Evolutionary conservation across 495 filamentous ascomycete species (phyloP).

Genomic region (Aspergillus nanangensis): DNA sequence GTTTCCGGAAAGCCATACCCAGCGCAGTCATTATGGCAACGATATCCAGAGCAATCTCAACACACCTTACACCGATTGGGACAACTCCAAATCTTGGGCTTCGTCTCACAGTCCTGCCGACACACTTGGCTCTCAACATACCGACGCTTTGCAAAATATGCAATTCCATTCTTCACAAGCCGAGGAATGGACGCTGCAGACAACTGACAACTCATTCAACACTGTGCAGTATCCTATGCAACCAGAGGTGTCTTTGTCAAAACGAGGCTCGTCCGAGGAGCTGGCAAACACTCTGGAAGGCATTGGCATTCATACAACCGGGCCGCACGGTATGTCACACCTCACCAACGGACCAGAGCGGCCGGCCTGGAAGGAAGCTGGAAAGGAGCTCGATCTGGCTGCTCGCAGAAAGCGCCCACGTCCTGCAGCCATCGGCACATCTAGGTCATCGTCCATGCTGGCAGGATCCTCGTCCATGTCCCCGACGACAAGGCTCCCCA

Average conservation of each 20-base stretch:
- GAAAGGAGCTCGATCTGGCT: constrained; percentile 48
- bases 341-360: constrained; percentile 21
- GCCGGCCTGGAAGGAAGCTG: constrained; percentile 34
- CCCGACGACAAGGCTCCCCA: constrained; percentile 32
- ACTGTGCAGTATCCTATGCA: constrained; percentile 35
- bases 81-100: constrained; percentile 29
- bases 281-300: constrained; percentile 34
- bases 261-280: constrained; percentile 39
- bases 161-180: constrained; percentile 11
- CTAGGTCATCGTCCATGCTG: constrained; percentile 30
- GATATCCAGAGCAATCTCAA: constrained; percentile 14
- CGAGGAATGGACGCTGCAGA: constrained; percentile 28
- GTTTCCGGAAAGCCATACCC: constrained; percentile 17
- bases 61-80: constrained; percentile 30
- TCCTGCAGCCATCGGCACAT: constrained; percentile 49
- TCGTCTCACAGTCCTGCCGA: constrained; percentile 27
- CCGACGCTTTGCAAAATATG: constrained; percentile 5
- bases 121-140: constrained; percentile 12
- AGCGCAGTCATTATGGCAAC: constrained; percentile 1
- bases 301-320: constrained; percentile 35
- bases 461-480: constrained; percentile 39
- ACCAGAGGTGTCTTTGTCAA: constrained; percentile 27
- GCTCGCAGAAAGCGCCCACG: constrained; percentile 50
- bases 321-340: constrained; percentile 20
- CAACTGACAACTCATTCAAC: constrained; percentile 23